phyloP scores from a whole-genome alignment of 495 filamentous ascomycete genomes.

The Xylaria intraflava region DNA sequence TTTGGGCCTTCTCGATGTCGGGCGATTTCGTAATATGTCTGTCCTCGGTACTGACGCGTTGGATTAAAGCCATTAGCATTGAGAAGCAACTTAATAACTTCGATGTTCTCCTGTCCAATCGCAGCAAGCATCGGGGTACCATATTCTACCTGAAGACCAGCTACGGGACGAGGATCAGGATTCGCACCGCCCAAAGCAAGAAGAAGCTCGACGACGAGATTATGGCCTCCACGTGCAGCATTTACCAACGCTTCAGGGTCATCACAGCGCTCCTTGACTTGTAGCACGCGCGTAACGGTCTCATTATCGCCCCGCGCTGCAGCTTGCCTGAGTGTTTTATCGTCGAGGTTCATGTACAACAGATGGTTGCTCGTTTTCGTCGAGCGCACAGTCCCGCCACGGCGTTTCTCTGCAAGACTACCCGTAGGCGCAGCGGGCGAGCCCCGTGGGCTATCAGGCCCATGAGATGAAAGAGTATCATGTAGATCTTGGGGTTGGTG shows the following conservation, averaged over 20 bases:
- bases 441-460: constrained; percentile 61
- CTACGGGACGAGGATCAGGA: constrained; percentile 65
- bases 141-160: constrained; percentile 45
- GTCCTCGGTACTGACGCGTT: constrained; percentile 59
- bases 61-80: constrained; percentile 74
- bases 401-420: constrained; percentile 28
- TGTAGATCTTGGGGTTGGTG: constrained; percentile 44
- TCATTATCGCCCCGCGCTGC: constrained; percentile 77
- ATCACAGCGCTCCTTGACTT: constrained; percentile 59
- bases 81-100: constrained; percentile 72
- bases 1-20: constrained; percentile 71
- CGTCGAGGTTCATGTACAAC: constrained; percentile 50
- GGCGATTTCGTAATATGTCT: constrained; percentile 79
- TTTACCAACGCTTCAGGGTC: constrained; percentile 82
- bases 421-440: constrained; percentile 45
- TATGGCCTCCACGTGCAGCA: constrained; percentile 88
- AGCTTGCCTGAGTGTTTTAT: constrained; percentile 69
- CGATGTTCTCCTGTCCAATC: constrained; percentile 82
- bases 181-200: constrained; percentile 74
- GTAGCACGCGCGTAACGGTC: constrained; percentile 71
- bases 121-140: constrained; percentile 91
- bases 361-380: constrained; percentile 51
- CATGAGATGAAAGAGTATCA: constrained; percentile 58
- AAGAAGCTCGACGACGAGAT: constrained; percentile 75
- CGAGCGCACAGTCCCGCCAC: constrained; percentile 40